phyloP scores from a whole-genome alignment of 352 stramenopile species.

The Globisporangium spinosum region DNA sequence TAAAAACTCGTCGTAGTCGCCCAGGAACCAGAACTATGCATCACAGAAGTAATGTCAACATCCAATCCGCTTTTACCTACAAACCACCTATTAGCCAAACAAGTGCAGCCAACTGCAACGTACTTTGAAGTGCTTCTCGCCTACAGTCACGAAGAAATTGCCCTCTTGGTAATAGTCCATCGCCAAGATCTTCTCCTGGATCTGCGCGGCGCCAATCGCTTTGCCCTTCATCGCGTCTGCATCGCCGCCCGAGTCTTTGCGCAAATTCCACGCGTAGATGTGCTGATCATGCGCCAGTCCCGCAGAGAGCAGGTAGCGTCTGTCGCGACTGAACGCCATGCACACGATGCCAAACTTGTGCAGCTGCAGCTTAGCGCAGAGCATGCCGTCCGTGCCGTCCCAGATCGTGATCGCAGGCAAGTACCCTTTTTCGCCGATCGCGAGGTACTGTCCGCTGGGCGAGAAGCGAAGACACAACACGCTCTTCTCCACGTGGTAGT shows the following conservation, averaged over 20 bases:
- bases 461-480: constrained; percentile 86
- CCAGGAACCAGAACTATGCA: constrained; percentile 71
- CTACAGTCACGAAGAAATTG: constrained; percentile 81
- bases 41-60: constrained; percentile 1
- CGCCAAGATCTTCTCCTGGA: constrained; percentile 68
- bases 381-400: constrained; percentile 69
- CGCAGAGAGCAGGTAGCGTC: constrained; percentile 54
- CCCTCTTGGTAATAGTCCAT: constrained; percentile 68
- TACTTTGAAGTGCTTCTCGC: constrained; percentile 78
- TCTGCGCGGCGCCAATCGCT: constrained; percentile 38
- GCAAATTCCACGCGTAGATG: constrained; percentile 71
- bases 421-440: constrained; percentile 87
- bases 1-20: constrained; percentile 44
- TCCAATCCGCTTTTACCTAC: neutral
- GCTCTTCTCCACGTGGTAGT: constrained; percentile 85
- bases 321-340: constrained; percentile 73
- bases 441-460: constrained; percentile 75
- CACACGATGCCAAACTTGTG: constrained; percentile 83
- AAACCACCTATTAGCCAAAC: neutral
- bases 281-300: constrained; percentile 84
- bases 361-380: constrained; percentile 76
- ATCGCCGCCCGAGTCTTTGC: constrained; percentile 2
- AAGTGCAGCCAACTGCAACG: neutral
- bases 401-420: constrained; percentile 84
- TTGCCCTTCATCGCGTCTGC: constrained; percentile 28